Evolutionary conservation across 2,329 filamentous ascomycete genomes (phyloP).

Genomic region (Diaporthe vaccinii): DNA sequence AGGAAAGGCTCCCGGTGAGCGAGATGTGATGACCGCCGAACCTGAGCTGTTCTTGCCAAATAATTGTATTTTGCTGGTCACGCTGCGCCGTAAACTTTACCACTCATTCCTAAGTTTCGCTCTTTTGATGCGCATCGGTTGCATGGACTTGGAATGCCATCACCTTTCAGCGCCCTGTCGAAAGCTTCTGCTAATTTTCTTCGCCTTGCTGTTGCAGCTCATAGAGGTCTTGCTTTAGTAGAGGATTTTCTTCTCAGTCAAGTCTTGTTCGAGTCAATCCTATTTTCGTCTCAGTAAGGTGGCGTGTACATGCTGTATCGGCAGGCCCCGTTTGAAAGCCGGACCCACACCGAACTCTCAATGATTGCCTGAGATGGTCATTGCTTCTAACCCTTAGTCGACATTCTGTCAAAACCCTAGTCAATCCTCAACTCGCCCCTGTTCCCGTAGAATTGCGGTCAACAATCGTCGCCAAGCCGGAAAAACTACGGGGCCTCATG

Average conservation of each 20-base stretch:
- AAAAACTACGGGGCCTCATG: conserved; percentile 34
- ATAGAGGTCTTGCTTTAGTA: too few relatives aligned
- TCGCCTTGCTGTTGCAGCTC: neutral
- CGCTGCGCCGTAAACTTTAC: neutral
- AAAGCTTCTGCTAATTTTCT: neutral
- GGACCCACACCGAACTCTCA: neutral
- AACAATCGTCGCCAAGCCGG: conserved; percentile 25
- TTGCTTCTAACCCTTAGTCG: conserved; percentile 4
- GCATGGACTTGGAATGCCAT: too few relatives aligned
- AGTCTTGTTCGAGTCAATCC: neutral
- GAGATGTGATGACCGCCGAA: neutral
- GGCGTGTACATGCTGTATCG: neutral
- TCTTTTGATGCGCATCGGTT: too few relatives aligned
- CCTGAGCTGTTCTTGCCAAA: neutral
- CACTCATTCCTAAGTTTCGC: neutral
- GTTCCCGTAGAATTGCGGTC: conserved; percentile 24
- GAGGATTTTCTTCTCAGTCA: neutral
- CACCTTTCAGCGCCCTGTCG: too few relatives aligned
- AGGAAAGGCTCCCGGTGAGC: neutral
- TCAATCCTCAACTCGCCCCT: conserved; percentile 10
- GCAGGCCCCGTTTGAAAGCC: neutral
- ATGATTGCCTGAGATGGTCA: conserved; percentile 10
- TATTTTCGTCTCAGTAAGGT: neutral
- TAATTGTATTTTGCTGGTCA: neutral
- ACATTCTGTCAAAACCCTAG: neutral